Evolutionary conservation across 2,329 filamentous ascomycete genomes (phyloP), one percentile per base, ranked within the genome.

Genomic region (Lecanicillium sp.): DNA sequence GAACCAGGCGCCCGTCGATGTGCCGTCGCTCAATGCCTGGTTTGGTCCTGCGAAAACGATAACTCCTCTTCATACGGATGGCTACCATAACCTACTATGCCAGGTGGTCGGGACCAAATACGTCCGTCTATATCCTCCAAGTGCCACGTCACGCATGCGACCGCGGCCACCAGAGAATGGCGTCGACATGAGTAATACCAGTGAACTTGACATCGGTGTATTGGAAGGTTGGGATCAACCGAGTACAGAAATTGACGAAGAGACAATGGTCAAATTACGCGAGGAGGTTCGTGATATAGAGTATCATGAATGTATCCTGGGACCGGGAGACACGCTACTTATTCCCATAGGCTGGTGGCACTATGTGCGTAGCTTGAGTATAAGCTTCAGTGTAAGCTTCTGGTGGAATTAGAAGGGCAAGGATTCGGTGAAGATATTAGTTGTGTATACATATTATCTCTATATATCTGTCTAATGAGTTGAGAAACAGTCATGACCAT

Each of bases 341-440:
- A 86, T 98, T 38, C 92, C 92, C 0, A 72, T 87, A 5, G 92
- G 90, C 1, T 98, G 92, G 90, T 98, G 92, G 92, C 92, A 98
- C 66, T 97, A 96, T 60, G 86, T 97, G 4, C 72, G 85, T 43
- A 87, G 87, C 36, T 57, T 97, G 52, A 87, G 79, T 41, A 77
- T 86, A 15, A 95, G 90, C 55, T 89, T 94, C 54, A 96, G 89
- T 49, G 88, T 97, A 11, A 96, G 88, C 55, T 97, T 96, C 55
- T 98, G 92, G 92, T 98, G 87, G 84, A 84, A 85, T 47, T 75
- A 41, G 59, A 13, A 38, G 17, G n/a, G n/a, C n/a, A n/a, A n/a
- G n/a, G n/a, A n/a, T n/a, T n/a, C n/a, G n/a, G n/a, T n/a, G n/a
- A n/a, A n/a, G n/a, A n/a, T n/a, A n/a, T n/a, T n/a, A n/a, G n/a